A percentile compares a stretch with the other conserved stretches of the same genome.
Conservation (phyloP, 2,329 filamentous ascomycete genomes). For the Cercospora zeina region DNA sequence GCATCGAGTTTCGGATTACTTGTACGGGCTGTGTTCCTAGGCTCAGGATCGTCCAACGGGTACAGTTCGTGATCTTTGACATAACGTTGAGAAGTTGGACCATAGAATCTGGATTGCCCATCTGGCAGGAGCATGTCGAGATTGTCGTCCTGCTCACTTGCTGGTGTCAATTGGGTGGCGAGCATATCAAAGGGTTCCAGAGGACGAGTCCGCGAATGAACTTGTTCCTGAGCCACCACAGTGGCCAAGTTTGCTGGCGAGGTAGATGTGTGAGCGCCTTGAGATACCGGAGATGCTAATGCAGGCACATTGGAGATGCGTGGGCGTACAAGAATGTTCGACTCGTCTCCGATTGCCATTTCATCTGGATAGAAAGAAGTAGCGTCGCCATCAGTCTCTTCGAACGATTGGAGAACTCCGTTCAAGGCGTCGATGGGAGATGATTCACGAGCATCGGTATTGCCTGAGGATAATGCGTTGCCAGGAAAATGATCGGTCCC, state of each 20-base stretch:
- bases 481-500: neutral
- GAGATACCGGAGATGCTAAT: neutral
- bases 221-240: neutral
- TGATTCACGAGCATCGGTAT: neutral
- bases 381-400: neutral
- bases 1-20: neutral
- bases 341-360: neutral
- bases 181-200: constrained; percentile 1
- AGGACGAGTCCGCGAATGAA: neutral
- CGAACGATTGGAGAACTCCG: neutral
- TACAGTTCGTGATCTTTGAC: neutral
- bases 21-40: neutral
- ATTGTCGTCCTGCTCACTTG: neutral
- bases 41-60: neutral
- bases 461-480: neutral
- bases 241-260: neutral
- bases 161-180: neutral
- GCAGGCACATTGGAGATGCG: neutral
- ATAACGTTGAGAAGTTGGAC: neutral
- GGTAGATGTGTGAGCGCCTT: neutral
- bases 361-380: neutral
- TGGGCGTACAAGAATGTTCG: neutral
- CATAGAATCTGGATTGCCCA: neutral
- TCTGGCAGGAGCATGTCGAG: neutral
- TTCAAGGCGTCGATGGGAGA: neutral